Percentiles rank a stretch among this genome's conserved stretches.
These are phyloP conservation scores for Xylariaceae sp. DNA, from an alignment of 2,329 filamentous ascomycete species.

Conservation along the genomic window DNA sequence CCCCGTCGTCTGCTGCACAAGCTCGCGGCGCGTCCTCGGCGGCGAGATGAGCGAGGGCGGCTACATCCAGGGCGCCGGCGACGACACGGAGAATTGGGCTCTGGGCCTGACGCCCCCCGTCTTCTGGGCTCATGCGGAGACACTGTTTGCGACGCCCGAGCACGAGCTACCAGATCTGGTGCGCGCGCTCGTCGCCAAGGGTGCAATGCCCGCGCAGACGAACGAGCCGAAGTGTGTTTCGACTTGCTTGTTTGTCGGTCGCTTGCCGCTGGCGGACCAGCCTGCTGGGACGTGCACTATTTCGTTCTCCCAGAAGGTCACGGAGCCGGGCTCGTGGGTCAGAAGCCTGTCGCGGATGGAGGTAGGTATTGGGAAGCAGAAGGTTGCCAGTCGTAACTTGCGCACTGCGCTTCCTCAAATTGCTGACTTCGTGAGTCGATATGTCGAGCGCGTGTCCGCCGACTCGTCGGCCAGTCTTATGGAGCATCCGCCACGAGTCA, in stretches of 20 bases:
- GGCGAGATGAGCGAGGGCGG: conserved; percentile 65
- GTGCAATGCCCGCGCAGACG: conserved; percentile 30
- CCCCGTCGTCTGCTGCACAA: conserved; percentile 79
- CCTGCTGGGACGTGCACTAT: conserved; percentile 34
- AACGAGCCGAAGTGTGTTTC: conserved; percentile 29
- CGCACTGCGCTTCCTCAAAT: conserved; percentile 64
- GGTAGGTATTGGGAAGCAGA: conserved; percentile 66
- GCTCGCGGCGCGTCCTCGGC: conserved; percentile 66
- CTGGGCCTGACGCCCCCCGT: conserved; percentile 69
- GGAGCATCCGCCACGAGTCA: conserved; percentile 21
- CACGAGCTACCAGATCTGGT: conserved; percentile 55
- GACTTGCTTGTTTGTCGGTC: conserved; percentile 24
- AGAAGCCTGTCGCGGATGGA: conserved; percentile 35
- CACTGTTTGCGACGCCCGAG: conserved; percentile 61
- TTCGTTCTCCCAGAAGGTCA: conserved; percentile 37
- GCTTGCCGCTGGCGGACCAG: conserved; percentile 11
- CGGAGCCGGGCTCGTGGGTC: conserved; percentile 39
- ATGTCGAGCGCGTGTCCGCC: not conserved
- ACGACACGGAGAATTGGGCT: conserved; percentile 94
- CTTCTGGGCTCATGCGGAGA: conserved; percentile 70
- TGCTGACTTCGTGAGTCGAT: conserved; percentile 41
- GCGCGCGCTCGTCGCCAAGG: conserved; percentile 33
- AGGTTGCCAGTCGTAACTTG: conserved; percentile 79
- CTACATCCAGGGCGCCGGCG: conserved; percentile 92
- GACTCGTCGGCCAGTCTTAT: not conserved